phyloP scores from a whole-genome alignment of 306 rosid genomes.

The Gillenia trifoliata region DNA sequence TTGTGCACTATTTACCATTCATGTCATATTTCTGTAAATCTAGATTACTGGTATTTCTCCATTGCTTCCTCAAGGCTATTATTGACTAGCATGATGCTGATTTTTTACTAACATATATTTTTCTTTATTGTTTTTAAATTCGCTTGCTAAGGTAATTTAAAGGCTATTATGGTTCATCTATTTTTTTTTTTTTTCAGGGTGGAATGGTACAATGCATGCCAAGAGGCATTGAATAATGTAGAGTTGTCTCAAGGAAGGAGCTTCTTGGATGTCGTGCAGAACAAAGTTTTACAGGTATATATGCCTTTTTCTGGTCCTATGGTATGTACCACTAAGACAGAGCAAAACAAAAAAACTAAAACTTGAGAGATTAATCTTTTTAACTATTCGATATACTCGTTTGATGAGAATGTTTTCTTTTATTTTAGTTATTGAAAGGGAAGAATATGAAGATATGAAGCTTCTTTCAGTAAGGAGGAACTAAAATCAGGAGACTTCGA shows the following conservation, averaged over 20 bases:
- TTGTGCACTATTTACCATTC: not conserved
- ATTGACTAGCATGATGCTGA: not conserved
- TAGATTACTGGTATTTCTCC: not conserved
- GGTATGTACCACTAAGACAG: not conserved
- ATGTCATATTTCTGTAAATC: not conserved
- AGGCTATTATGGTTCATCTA: slow-evolving; percentile 6
- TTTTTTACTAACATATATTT: not conserved
- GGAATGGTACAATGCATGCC: slow-evolving; percentile 82
- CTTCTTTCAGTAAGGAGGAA: slow-evolving; percentile 49
- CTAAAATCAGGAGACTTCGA: slow-evolving; percentile 66
- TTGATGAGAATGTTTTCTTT: not conserved
- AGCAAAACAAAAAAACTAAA: not conserved
- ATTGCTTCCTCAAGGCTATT: not conserved
- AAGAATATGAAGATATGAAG: slow-evolving; percentile 61
- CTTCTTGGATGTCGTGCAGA: slow-evolving; percentile 46
- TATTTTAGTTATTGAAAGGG: slow-evolving; percentile 62
- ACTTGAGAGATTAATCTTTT: not conserved
- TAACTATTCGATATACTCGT: not conserved
- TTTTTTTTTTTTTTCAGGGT: slow-evolving; percentile 55
- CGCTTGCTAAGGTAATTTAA: not conserved
- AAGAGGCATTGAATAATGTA: slow-evolving; percentile 49
- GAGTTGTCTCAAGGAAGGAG: slow-evolving; percentile 56
- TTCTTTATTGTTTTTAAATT: not conserved
- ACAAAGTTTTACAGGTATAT: slow-evolving; percentile 64
- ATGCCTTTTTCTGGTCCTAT: not conserved